Percentiles rank a stretch among this genome's conserved stretches.
These are phyloP conservation scores for Fusarium guadeloupense DNA, from an alignment of 2,329 filamentous ascomycete genomes.

Conservation along the genomic window DNA sequence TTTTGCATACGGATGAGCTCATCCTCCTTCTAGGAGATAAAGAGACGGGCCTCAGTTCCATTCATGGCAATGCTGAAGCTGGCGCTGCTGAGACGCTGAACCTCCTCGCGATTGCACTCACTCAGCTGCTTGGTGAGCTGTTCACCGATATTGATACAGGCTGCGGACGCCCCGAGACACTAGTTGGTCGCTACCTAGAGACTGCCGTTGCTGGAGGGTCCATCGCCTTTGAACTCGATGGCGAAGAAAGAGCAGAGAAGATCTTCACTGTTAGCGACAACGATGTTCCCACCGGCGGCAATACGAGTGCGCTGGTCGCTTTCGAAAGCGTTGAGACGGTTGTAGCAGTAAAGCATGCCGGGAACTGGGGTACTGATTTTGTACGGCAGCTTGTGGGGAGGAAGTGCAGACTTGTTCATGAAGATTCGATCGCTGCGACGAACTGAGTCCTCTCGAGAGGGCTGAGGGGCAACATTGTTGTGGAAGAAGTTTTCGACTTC, in stretches of 20 bases:
- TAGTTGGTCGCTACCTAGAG: constrained; percentile 48
- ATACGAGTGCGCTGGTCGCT: background rate
- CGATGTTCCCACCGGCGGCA: background rate
- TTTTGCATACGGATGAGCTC: constrained; percentile 1
- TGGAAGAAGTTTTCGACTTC: constrained; percentile 5
- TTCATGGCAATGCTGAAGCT: constrained; percentile 45
- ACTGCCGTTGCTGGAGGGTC: constrained; percentile 18
- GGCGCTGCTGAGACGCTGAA: constrained; percentile 33
- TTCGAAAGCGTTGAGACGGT: background rate
- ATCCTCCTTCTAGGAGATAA: constrained; percentile 46
- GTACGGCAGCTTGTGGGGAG: background rate
- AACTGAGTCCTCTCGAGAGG: background rate
- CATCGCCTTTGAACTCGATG: constrained; percentile 9
- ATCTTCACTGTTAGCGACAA: background rate
- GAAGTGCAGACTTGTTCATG: background rate
- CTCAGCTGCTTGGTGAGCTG: background rate
- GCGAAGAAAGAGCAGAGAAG: background rate
- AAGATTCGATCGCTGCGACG: constrained; percentile 1
- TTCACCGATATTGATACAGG: constrained; percentile 46
- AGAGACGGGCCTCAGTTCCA: constrained; percentile 46
- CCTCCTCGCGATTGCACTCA: background rate
- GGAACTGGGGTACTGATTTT: constrained; percentile 8
- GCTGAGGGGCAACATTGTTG: background rate
- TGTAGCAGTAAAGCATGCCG: constrained; percentile 11
- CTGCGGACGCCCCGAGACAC: constrained; percentile 45